These are phyloP conservation scores for Neopestalotiopsis sp. DNA, from an alignment of 2,329 filamentous ascomycete species.

Conservation along the genomic window DNA sequence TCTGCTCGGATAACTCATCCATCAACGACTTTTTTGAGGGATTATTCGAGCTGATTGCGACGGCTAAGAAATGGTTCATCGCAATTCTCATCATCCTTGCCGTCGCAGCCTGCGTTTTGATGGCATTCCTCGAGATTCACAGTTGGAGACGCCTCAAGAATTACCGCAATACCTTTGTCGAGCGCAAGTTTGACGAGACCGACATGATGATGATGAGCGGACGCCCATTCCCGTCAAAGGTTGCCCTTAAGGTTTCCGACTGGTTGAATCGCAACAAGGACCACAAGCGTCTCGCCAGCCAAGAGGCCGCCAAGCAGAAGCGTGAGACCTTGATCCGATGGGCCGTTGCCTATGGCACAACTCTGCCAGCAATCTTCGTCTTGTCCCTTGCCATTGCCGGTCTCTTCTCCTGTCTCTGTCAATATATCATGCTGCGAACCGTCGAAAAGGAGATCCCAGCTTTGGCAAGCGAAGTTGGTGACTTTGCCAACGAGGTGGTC, in stretches of 20 bases:
- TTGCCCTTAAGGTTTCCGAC: constrained; percentile 73
- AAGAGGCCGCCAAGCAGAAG: constrained; percentile 42
- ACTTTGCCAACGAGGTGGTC: constrained; percentile 81
- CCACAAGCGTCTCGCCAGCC: neutral
- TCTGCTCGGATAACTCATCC: constrained; percentile 85
- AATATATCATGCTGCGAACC: constrained; percentile 76
- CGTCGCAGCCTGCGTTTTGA: constrained; percentile 74
- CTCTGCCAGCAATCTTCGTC: constrained; percentile 83
- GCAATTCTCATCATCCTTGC: constrained; percentile 76
- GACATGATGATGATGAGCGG: constrained; percentile 90
- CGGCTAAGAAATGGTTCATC: constrained; percentile 77
- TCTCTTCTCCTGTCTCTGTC: constrained; percentile 81
- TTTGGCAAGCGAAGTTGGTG: constrained; percentile 75
- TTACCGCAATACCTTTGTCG: constrained; percentile 69
- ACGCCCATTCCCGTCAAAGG: constrained; percentile 74
- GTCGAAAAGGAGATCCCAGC: constrained; percentile 79
- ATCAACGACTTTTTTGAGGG: constrained; percentile 84
- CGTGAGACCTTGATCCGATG: constrained; percentile 79
- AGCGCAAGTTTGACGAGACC: constrained; percentile 76
- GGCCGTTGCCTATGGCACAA: constrained; percentile 87
- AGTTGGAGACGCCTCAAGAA: constrained; percentile 77
- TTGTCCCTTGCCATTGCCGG: constrained; percentile 83
- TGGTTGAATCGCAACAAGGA: constrained; percentile 24
- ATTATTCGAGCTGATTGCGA: constrained; percentile 69
- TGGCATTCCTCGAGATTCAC: constrained; percentile 81